A percentile compares a stretch with the other conserved stretches of the same genome.
Conservation (phyloP, 306 rosid species). For the Prunus mume region DNA sequence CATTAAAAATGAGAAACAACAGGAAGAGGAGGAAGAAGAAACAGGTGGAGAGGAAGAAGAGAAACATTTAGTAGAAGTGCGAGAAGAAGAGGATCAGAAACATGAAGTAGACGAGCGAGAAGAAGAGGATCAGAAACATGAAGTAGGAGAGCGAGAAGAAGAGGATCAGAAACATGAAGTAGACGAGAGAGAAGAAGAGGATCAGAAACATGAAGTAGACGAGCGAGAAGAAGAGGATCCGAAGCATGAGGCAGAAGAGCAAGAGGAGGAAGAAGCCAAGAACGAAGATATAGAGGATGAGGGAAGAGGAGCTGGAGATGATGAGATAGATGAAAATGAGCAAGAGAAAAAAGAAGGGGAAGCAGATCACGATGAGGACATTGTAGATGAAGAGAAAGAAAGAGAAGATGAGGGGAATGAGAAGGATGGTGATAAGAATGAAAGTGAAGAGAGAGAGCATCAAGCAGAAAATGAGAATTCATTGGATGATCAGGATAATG, state of each 20-base stretch:
- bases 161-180: constrained; percentile 34
- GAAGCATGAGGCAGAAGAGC: constrained; percentile 38
- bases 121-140: constrained; percentile 42
- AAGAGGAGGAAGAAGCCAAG: constrained; percentile 55
- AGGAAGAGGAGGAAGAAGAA: constrained; percentile 79
- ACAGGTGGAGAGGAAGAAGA: constrained; percentile 38
- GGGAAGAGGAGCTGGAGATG: constrained; percentile 63
- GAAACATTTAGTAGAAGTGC: constrained; percentile 34
- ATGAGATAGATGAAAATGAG: constrained; percentile 74
- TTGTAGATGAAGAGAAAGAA: constrained; percentile 60
- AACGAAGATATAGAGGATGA: constrained; percentile 52
- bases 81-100: constrained; percentile 32
- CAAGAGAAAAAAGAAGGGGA: constrained; percentile 56
- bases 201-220: constrained; percentile 29
- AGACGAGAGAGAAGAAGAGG: constrained; percentile 36
- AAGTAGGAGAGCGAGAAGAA: constrained; percentile 33
- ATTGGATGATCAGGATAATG: constrained; percentile 38
- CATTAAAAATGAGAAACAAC: constrained; percentile 39
- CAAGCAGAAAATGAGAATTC: constrained; percentile 41
- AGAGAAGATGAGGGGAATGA: constrained; percentile 47
- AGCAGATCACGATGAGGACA: constrained; percentile 50
- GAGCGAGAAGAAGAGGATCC: constrained; percentile 38
- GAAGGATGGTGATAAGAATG: constrained; percentile 32
- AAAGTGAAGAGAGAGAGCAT: constrained; percentile 41
- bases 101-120: constrained; percentile 37